Conservation (phyloP, 2,329 filamentous ascomycete species). For the Arthrobotrys sphaeroides region DNA sequence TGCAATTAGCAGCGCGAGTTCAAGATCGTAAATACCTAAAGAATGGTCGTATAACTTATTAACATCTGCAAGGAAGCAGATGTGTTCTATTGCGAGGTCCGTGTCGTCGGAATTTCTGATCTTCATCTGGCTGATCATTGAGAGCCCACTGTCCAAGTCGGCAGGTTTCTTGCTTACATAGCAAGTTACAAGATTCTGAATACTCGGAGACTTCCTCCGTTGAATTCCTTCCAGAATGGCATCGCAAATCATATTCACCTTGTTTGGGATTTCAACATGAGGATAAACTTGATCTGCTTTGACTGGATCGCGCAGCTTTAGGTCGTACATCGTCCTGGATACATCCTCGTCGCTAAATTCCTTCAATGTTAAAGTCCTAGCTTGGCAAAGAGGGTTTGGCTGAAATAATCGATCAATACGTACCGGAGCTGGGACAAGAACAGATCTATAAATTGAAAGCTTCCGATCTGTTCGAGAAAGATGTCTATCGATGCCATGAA, state of each 20-base stretch:
- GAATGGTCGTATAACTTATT: slow-evolving; percentile 91
- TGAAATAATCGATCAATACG: slow-evolving; percentile 37
- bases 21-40: slow-evolving; percentile 88
- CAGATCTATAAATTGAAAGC: slow-evolving; percentile 83
- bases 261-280: slow-evolving; percentile 62
- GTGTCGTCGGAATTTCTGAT: slow-evolving; percentile 75
- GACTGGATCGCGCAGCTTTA: slow-evolving; percentile 71
- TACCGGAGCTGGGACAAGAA: slow-evolving; percentile 73
- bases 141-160: slow-evolving; percentile 84
- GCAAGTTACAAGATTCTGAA: slow-evolving; percentile 93
- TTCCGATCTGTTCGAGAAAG: slow-evolving; percentile 85
- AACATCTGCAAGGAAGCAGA: slow-evolving; percentile 95
- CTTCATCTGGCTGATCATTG: slow-evolving; percentile 77
- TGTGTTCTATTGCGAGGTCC: slow-evolving; percentile 91
- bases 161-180: slow-evolving; percentile 93
- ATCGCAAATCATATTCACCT: slow-evolving; percentile 89
- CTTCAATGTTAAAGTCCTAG: slow-evolving; percentile 59
- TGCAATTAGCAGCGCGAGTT: slow-evolving; percentile 86
- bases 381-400: slow-evolving; percentile 66
- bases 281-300: slow-evolving; percentile 46
- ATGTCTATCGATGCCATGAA: slow-evolving; percentile 79
- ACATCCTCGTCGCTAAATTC: slow-evolving; percentile 81
- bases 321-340: slow-evolving; percentile 88
- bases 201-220: slow-evolving; percentile 69
- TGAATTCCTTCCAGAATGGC: slow-evolving; percentile 76